A percentile compares a stretch with the other conserved stretches of the same genome.
phyloP scores from a whole-genome alignment of 2,329 filamentous ascomycete genomes.

The Harringtonia lauricola region DNA sequence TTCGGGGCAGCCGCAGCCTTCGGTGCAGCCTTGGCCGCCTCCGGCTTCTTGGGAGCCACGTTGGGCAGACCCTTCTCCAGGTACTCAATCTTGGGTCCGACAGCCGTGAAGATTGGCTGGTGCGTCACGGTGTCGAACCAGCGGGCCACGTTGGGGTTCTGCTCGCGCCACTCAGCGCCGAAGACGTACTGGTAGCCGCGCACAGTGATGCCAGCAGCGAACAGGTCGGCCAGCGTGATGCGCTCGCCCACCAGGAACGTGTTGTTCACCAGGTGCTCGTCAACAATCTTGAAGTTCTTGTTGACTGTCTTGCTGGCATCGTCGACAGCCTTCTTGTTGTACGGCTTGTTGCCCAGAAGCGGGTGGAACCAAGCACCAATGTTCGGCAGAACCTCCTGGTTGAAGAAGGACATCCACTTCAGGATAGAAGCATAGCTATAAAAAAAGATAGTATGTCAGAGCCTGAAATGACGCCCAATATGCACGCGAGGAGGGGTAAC shows the following conservation, averaged over 20 bases:
- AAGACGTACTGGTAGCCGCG: constrained; percentile 92
- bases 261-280: constrained; percentile 82
- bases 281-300: constrained; percentile 61
- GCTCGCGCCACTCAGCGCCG: constrained; percentile 75
- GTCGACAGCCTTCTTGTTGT: constrained; percentile 98
- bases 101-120: constrained; percentile 80
- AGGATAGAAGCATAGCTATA: constrained; percentile 82
- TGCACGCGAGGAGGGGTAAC: constrained; percentile 16
- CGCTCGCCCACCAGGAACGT: constrained; percentile 98
- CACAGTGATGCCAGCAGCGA: constrained; percentile 64
- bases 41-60: constrained; percentile 61
- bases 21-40: constrained; percentile 31
- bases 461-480: no score
- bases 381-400: constrained; percentile 67
- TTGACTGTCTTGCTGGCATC: constrained; percentile 59
- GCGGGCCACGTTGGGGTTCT: constrained; percentile 77
- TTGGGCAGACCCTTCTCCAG: constrained; percentile 68
- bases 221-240: constrained; percentile 91
- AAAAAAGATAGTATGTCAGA: constrained; percentile 8
- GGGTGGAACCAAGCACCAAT: constrained; percentile 79
- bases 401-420: constrained; percentile 96
- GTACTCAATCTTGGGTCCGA: constrained; percentile 64
- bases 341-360: constrained; percentile 67
- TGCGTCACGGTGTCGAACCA: constrained; percentile 94
- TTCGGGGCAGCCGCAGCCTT: constrained; percentile 15